Conservation (phyloP, 495 filamentous ascomycete genomes). For the Xylaria castorea region DNA sequence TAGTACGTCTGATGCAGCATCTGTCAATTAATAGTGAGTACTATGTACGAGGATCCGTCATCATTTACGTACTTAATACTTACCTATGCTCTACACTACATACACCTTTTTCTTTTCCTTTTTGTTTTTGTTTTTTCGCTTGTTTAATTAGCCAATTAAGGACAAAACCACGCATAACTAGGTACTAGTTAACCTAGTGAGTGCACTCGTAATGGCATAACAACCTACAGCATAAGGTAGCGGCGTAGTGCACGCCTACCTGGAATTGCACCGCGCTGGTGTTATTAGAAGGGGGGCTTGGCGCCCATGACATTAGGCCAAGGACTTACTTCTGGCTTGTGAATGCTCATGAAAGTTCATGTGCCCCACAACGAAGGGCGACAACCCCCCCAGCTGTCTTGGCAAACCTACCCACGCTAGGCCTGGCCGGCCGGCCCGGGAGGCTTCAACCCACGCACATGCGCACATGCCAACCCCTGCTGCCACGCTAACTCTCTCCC, state of each 20-base stretch:
- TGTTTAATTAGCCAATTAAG: background rate
- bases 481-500: constrained; percentile 1
- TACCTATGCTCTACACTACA: background rate
- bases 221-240: background rate
- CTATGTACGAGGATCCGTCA: constrained; percentile 7
- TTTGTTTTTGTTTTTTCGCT: background rate
- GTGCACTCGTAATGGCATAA: constrained; percentile 3
- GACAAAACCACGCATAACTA: constrained; percentile 1
- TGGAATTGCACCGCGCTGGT: background rate
- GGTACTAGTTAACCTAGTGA: too few relatives aligned
- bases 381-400: background rate
- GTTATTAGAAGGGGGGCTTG: constrained; percentile 14
- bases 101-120: too few relatives aligned
- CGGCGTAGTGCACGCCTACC: background rate
- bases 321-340: background rate
- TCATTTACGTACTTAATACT: background rate
- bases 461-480: constrained; percentile 18
- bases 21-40: background rate
- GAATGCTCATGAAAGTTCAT: background rate
- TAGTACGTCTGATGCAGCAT: background rate
- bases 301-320: background rate
- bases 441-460: constrained; percentile 10
- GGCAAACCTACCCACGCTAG: constrained; percentile 14
- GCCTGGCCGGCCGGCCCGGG: constrained; percentile 22
- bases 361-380: constrained; percentile 10